Percentiles rank a stretch among this genome's conserved stretches.
Conservation (phyloP, 78 protist genomes). For the Guillardia theta region DNA sequence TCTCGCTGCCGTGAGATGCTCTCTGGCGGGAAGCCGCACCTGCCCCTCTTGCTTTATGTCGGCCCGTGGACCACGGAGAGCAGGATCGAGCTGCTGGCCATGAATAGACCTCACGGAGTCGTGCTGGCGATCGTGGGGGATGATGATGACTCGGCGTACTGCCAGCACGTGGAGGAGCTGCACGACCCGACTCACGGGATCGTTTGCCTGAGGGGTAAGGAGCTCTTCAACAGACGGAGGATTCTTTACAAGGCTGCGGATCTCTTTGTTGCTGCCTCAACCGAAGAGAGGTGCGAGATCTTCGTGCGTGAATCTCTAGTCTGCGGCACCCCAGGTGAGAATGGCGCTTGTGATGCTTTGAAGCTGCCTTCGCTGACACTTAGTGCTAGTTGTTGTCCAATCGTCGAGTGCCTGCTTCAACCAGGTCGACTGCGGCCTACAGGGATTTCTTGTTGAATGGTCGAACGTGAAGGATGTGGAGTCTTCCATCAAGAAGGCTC, state of each 20-base stretch:
- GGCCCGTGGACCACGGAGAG: not conserved
- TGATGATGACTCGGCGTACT: not conserved
- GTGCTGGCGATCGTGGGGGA: not conserved
- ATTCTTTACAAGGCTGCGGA: not conserved
- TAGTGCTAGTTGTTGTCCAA: not conserved
- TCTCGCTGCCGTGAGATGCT: not conserved
- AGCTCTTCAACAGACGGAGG: not conserved
- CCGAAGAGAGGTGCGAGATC: not conserved
- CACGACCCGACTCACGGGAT: not conserved
- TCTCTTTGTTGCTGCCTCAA: not conserved
- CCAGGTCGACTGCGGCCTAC: not conserved
- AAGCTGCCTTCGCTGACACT: too few species aligned
- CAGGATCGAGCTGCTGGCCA: not conserved
- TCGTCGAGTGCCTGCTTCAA: not conserved
- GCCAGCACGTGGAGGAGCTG: not conserved
- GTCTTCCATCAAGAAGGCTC: too few species aligned
- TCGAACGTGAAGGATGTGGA: not conserved
- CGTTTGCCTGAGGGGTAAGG: not conserved
- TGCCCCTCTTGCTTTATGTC: not conserved
- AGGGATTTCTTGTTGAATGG: not conserved
- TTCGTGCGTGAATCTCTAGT: not conserved
- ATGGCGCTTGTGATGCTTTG: too few species aligned
- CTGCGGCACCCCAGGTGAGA: not conserved
- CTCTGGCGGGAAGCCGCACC: not conserved
- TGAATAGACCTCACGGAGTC: not conserved